phyloP scores from a whole-genome alignment of 2,329 filamentous ascomycete species.

The Coniosporium tulheliwenetii region DNA sequence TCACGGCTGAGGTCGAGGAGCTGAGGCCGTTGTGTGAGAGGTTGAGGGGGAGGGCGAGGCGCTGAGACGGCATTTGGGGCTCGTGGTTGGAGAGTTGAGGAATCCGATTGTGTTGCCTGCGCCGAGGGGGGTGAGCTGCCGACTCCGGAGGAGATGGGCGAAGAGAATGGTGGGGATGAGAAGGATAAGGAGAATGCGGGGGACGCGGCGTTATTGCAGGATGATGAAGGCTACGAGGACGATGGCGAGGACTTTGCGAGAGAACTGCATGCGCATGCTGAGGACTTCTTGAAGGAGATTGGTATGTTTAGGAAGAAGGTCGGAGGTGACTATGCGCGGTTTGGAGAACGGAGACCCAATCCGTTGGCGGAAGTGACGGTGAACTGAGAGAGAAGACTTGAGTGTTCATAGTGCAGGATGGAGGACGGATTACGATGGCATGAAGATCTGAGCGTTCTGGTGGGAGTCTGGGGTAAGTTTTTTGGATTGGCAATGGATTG shows the following conservation, averaged over 20 bases:
- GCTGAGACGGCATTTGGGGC: conserved; percentile 68
- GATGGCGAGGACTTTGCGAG: conserved; percentile 28
- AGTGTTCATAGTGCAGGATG: too few species aligned
- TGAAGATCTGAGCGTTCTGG: too few species aligned
- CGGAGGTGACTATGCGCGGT: conserved; percentile 61
- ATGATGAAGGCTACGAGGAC: conserved; percentile 28
- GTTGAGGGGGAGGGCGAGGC: conserved; percentile 62
- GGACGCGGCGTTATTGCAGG: conserved; percentile 35
- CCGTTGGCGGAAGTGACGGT: conserved; percentile 2
- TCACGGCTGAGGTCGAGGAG: conserved; percentile 40
- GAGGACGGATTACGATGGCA: too few species aligned
- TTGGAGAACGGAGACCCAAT: conserved; percentile 18
- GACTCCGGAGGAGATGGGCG: conserved; percentile 10
- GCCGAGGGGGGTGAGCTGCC: conserved; percentile 14
- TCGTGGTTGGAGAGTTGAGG: conserved; percentile 72
- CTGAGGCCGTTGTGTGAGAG: conserved; percentile 39
- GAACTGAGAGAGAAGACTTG: background rate
- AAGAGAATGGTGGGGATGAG: conserved; percentile 32
- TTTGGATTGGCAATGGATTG: too few species aligned
- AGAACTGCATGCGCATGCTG: conserved; percentile 71
- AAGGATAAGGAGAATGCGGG: conserved; percentile 23
- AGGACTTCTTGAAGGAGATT: conserved; percentile 67
- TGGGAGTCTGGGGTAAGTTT: too few species aligned
- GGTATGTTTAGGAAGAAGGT: conserved; percentile 73
- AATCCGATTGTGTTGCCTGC: conserved; percentile 64